These are phyloP conservation scores for Toxicodendron radicans DNA, from an alignment of 345 rosid genomes.

Conservation along the genomic window DNA sequence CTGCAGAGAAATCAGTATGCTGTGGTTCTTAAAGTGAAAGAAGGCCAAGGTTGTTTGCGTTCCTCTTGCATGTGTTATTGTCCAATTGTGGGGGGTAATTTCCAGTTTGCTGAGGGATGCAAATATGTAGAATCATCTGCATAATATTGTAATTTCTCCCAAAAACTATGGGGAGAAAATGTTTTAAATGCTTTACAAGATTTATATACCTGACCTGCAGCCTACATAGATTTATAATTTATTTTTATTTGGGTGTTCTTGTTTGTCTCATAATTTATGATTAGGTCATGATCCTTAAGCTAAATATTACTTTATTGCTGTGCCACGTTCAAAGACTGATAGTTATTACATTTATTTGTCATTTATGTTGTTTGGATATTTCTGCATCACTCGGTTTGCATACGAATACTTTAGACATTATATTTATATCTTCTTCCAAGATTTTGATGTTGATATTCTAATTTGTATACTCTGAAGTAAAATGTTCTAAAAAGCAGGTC, in stretches of 20 bases:
- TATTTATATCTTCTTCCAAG: neutral
- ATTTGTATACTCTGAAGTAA: neutral
- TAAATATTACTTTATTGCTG: neutral
- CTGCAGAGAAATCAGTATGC: conserved; percentile 56
- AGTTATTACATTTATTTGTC: neutral
- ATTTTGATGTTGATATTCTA: neutral
- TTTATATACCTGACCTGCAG: neutral
- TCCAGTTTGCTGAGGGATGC: conserved; percentile 1
- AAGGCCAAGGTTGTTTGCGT: neutral
- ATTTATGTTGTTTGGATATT: neutral
- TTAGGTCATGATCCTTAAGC: neutral
- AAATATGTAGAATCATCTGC: neutral
- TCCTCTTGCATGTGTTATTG: neutral
- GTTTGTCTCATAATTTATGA: neutral
- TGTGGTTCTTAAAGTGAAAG: conserved; percentile 38
- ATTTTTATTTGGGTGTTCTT: conserved; percentile 10
- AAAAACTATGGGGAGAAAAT: conserved; percentile 2
- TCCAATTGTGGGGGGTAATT: neutral
- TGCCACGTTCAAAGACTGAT: neutral
- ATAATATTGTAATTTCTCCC: conserved; percentile 12
- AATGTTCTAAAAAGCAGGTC: no score
- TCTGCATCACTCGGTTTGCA: neutral
- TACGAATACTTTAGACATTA: neutral
- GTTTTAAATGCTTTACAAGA: conserved; percentile 10
- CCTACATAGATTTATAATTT: conserved; percentile 11